Percentiles rank a stretch among this genome's conserved stretches.
These are phyloP conservation scores for Fraxinus quadrangulata DNA, from an alignment of 257 asterid genomes.

Conservation along the genomic window DNA sequence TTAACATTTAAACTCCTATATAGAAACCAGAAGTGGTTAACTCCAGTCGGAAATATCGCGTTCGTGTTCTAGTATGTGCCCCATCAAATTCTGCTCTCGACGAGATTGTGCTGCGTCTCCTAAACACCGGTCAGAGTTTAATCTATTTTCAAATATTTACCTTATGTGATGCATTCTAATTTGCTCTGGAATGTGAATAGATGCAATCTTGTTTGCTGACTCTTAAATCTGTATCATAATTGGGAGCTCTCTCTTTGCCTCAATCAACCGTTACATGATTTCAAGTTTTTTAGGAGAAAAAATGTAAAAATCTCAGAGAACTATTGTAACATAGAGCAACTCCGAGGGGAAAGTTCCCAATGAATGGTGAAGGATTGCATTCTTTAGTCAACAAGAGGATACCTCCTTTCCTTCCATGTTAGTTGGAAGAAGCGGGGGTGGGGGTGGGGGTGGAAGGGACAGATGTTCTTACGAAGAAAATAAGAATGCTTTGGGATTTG, in stretches of 20 bases:
- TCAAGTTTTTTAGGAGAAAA: neutral
- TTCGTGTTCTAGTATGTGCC: slow-evolving; percentile 93
- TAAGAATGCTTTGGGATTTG: neutral
- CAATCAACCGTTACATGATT: neutral
- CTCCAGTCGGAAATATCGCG: slow-evolving; percentile 89
- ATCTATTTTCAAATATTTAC: slow-evolving; percentile 14
- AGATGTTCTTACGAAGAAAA: slow-evolving; percentile 7
- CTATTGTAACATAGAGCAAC: neutral
- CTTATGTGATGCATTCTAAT: slow-evolving; percentile 16
- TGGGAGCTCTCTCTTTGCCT: slow-evolving; percentile 13
- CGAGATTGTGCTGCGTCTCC: slow-evolving; percentile 84
- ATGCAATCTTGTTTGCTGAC: slow-evolving; percentile 10
- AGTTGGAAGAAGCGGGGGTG: slow-evolving; percentile 8
- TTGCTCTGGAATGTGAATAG: slow-evolving; percentile 16
- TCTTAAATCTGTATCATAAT: slow-evolving; percentile 1
- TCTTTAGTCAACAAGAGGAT: neutral
- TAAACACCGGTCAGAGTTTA: slow-evolving; percentile 64
- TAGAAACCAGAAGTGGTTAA: slow-evolving; percentile 94
- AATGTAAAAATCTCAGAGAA: neutral
- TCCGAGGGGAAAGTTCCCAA: neutral
- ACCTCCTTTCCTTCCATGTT: neutral
- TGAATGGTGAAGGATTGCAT: neutral
- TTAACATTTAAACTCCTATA: slow-evolving; percentile 25
- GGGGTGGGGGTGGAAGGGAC: neutral
- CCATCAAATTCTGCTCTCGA: slow-evolving; percentile 99